Percentiles rank a stretch among this genome's conserved stretches.
These are phyloP conservation scores for Aspergillus flavus DNA, from an alignment of 2,329 filamentous ascomycete genomes.

Conservation along the genomic window DNA sequence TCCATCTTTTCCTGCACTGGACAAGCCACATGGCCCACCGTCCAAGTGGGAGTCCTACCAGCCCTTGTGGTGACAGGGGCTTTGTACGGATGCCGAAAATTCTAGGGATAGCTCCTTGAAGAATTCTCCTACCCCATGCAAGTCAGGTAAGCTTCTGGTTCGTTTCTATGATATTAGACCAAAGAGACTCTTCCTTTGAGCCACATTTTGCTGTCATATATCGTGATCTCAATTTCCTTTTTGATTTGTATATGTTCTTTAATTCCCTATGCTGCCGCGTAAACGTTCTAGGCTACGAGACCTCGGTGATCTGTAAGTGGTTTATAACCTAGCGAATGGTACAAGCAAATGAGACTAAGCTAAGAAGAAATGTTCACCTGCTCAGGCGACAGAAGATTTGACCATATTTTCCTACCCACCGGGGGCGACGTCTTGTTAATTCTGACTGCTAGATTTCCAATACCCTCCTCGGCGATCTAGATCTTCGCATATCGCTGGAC, in stretches of 20 bases:
- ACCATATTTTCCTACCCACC: background rate
- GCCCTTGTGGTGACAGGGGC: background rate
- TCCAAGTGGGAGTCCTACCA: background rate
- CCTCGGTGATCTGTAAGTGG: background rate
- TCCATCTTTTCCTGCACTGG: too few relatives aligned
- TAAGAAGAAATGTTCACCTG: background rate
- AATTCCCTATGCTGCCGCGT: too few relatives aligned
- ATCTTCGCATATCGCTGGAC: background rate
- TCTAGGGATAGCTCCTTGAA: background rate
- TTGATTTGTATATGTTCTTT: too few relatives aligned
- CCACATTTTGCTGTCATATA: too few relatives aligned
- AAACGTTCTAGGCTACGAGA: too few relatives aligned
- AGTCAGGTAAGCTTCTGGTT: background rate
- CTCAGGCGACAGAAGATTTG: background rate
- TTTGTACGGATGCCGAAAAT: background rate
- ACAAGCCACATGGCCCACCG: background rate
- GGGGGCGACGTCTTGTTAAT: background rate
- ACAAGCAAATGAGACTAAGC: background rate
- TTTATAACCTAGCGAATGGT: background rate
- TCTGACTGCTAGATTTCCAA: background rate
- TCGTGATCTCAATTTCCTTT: too few relatives aligned
- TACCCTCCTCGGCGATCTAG: background rate
- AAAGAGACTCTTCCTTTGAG: background rate
- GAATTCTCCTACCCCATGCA: background rate
- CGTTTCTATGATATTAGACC: background rate